Conservation (phyloP, 1,284 basidiomycete species). For the Caloboletus firmus region DNA sequence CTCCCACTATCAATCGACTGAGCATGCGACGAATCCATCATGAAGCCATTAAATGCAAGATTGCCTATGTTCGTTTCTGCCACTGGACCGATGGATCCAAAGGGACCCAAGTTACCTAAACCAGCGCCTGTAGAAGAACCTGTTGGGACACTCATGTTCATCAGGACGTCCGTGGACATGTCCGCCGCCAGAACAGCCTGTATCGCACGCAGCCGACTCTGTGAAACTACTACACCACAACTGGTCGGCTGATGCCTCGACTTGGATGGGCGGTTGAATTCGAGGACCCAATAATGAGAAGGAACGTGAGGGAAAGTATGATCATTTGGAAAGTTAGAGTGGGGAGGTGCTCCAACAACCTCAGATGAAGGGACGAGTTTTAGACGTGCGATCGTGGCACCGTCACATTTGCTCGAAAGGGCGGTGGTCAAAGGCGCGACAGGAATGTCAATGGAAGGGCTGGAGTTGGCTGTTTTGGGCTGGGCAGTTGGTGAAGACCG, state of each 20-base stretch:
- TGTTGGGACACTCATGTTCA: slow-evolving; percentile 22
- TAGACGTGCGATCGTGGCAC: slow-evolving; percentile 59
- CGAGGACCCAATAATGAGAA: slow-evolving; percentile 61
- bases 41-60: slow-evolving; percentile 45
- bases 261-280: slow-evolving; percentile 54
- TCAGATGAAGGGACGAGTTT: slow-evolving; percentile 43
- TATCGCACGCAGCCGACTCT: slow-evolving; percentile 63
- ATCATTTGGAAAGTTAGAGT: slow-evolving; percentile 24
- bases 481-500: slow-evolving; percentile 36
- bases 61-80: slow-evolving; percentile 42
- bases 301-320: slow-evolving; percentile 22
- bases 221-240: slow-evolving; percentile 65
- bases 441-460: slow-evolving; percentile 48
- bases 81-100: slow-evolving; percentile 27
- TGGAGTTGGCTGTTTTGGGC: slow-evolving; percentile 7
- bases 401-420: slow-evolving; percentile 44
- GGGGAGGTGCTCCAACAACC: slow-evolving; percentile 6
- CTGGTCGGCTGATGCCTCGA: slow-evolving; percentile 39
- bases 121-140: slow-evolving; percentile 13
- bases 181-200: slow-evolving; percentile 23
- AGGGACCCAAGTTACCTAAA: slow-evolving; percentile 26
- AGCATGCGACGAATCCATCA: slow-evolving; percentile 25
- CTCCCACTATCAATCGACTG: slow-evolving; percentile 37
- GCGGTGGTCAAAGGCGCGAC: slow-evolving; percentile 46
- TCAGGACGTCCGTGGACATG: slow-evolving; percentile 28